Percentiles rank a stretch among this genome's conserved stretches.
Conservation (phyloP, 2,329 filamentous ascomycete species). For the Plenodomus tracheiphilus region DNA sequence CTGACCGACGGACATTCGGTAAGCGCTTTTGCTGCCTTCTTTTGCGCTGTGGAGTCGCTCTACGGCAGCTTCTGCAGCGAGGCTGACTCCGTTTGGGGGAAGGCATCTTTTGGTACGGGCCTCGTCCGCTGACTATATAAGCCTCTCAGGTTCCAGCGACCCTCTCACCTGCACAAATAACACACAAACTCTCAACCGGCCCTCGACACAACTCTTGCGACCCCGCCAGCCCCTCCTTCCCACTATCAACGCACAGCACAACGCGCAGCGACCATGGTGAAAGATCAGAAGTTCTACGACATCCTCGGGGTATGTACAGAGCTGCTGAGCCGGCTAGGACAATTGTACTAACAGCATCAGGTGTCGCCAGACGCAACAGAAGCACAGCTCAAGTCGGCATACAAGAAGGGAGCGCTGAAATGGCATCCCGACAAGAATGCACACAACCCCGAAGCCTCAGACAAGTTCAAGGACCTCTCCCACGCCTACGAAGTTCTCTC, state of each 20-base stretch:
- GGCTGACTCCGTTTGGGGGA: slow-evolving; percentile 19
- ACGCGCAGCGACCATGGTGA: slow-evolving; percentile 64
- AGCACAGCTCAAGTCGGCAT: slow-evolving; percentile 86
- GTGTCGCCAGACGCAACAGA: slow-evolving; percentile 80
- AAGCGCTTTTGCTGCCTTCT: slow-evolving; percentile 15
- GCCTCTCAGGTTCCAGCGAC: slow-evolving; percentile 5
- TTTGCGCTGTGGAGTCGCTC: slow-evolving; percentile 8
- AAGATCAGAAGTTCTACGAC: slow-evolving; percentile 80
- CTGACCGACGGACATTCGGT: slow-evolving; percentile 18
- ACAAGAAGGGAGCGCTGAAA: slow-evolving; percentile 81
- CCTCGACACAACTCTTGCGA: slow-evolving; percentile 23
- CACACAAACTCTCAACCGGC: slow-evolving; percentile 8
- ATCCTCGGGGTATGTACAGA: slow-evolving; percentile 68
- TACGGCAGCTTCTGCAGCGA: slow-evolving; percentile 10
- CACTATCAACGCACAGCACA: slow-evolving; percentile 10
- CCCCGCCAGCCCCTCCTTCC: slow-evolving; percentile 29
- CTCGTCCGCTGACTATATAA: slow-evolving; percentile 21
- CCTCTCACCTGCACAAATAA: slow-evolving; percentile 1
- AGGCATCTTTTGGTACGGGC: slow-evolving; percentile 12
- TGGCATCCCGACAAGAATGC: slow-evolving; percentile 95
- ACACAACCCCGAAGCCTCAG: slow-evolving; percentile 87
- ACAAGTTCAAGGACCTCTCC: slow-evolving; percentile 98
- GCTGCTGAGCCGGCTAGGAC: not conserved
- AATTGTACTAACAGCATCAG: slow-evolving; percentile 50
- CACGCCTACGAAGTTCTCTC: slow-evolving; percentile 95